phyloP scores from a whole-genome alignment of 352 stramenopile species.

The Pythium utonaiense region DNA sequence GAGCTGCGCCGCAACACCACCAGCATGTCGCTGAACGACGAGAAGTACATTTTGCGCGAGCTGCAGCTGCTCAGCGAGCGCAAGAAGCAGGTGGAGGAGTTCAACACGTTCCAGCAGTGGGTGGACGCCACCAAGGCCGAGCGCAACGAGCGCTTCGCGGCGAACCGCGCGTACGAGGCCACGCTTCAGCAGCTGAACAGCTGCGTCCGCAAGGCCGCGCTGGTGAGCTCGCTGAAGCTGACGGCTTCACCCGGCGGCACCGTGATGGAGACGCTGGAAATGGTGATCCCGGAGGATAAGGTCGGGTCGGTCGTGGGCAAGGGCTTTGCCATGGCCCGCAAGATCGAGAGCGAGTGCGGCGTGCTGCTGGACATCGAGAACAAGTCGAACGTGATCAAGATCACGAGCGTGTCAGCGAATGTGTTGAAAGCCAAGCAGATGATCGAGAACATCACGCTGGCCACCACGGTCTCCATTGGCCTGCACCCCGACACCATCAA shows the following conservation, averaged over 20 bases:
- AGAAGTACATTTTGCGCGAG: constrained; percentile 68
- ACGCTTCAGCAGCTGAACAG: constrained; percentile 50
- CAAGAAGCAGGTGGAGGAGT: constrained; percentile 45
- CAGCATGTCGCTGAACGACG: constrained; percentile 67
- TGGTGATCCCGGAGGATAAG: constrained; percentile 51
- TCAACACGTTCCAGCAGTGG: constrained; percentile 52
- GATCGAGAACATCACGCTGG: constrained; percentile 71
- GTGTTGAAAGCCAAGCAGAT: constrained; percentile 33
- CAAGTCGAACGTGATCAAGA: constrained; percentile 47
- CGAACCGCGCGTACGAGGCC: constrained; percentile 46
- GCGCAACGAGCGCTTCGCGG: constrained; percentile 54
- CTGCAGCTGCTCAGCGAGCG: constrained; percentile 59
- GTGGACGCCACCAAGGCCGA: constrained; percentile 54
- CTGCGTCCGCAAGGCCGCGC: constrained; percentile 45
- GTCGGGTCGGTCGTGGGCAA: constrained; percentile 72
- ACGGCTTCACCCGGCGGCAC: constrained; percentile 9
- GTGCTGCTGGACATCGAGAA: constrained; percentile 64
- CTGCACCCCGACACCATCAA: constrained; percentile 77
- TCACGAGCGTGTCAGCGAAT: constrained; percentile 53
- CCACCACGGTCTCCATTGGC: constrained; percentile 60
- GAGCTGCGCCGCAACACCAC: constrained; percentile 66
- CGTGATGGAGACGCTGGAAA: constrained; percentile 48
- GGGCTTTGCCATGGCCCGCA: constrained; percentile 46
- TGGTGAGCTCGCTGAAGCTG: constrained; percentile 40
- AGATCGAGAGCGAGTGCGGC: constrained; percentile 54